Base-by-base conservation (phyloP, 495 filamentous ascomycete genomes). In the Lichenothelia convexa region DNA sequence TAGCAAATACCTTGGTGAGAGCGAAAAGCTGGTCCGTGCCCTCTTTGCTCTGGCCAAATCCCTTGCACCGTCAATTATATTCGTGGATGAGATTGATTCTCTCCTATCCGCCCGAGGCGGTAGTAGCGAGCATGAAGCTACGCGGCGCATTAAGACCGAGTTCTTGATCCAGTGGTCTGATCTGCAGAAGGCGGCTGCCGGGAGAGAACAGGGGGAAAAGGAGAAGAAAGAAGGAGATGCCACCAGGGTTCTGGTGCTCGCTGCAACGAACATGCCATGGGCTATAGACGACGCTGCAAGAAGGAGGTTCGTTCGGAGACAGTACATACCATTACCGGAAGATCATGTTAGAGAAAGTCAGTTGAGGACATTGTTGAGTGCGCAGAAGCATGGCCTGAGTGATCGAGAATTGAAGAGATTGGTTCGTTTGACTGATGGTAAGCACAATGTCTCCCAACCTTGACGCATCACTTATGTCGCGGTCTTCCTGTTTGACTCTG, bases 161-260 rank as follows among this genome's bases (percentile, higher is more conserved):
- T 99, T 99, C 40, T 55, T 99, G 36, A 93, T 99, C 30, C 87
- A 94, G 49, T 99, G 89, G 89, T 84, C 78, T 32, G 86, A 93
- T 54, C 61, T 99, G 5, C 80, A 89, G 43, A 73, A 80, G 36
- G 89, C 89, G 5, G 89, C 91, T 1, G 91, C 87, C 1, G 91
- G 89, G 8, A 68, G 80, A 33, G 80, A 87, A 44, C 66, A 67
- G 30, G 66, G 54, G n/a, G 68, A 73, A 18, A 72, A 64, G 32
- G 76, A 85, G 15, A 77, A 68, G 48, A 59, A 67, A 16, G 60
- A 60, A 30, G 85, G 82, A n/a, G 87, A 95, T 56, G 70, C 84
- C 3, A 87, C 71, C 41, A 65, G 89, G 22, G 91, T 97, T 2
- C 70, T 99, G 12, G 89, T 99, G 1, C 64, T 99, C 18, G 89